These are phyloP conservation scores for Sphaerostilbella broomeana DNA, from an alignment of 2,329 filamentous ascomycete species.

Conservation along the genomic window DNA sequence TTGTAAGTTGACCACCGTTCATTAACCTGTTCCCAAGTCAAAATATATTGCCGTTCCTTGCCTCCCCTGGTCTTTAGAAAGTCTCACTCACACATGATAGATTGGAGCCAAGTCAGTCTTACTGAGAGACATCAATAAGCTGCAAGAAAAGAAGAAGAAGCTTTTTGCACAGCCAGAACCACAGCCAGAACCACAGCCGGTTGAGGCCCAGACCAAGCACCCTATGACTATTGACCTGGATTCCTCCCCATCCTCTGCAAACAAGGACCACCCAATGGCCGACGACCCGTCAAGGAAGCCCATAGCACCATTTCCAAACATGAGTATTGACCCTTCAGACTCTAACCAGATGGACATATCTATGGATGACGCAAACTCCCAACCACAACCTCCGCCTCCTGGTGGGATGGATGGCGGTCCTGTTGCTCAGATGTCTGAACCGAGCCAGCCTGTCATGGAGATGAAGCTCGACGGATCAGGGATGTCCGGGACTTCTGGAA, in stretches of 20 bases:
- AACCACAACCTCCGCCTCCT: conserved; percentile 12
- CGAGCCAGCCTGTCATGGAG: conserved; percentile 21
- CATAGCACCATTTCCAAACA: conserved; percentile 50
- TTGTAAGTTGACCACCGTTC: conserved; percentile 36
- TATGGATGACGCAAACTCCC: conserved; percentile 1
- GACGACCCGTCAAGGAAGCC: conserved; percentile 33
- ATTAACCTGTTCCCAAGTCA: background rate
- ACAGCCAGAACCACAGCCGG: conserved; percentile 21
- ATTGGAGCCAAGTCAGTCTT: conserved; percentile 48
- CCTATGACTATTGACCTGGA: conserved; percentile 32
- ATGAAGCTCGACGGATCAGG: conserved; percentile 18
- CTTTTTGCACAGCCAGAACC: conserved; percentile 14
- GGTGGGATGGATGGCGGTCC: conserved; percentile 17
- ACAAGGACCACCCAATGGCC: conserved; percentile 27
- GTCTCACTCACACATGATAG: conserved; percentile 18
- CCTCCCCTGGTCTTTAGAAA: background rate
- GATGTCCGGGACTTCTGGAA: conserved; percentile 26
- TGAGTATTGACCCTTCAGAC: conserved; percentile 42
- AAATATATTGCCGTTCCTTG: background rate
- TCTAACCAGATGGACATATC: conserved; percentile 9
- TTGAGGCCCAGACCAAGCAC: conserved; percentile 30
- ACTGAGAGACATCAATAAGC: conserved; percentile 44
- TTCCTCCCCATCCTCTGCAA: conserved; percentile 25
- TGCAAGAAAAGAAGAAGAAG: conserved; percentile 24
- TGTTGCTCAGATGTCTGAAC: conserved; percentile 23